Conservation (phyloP, 176 grass and related monocot genomes). For the Aegilops longissima region DNA sequence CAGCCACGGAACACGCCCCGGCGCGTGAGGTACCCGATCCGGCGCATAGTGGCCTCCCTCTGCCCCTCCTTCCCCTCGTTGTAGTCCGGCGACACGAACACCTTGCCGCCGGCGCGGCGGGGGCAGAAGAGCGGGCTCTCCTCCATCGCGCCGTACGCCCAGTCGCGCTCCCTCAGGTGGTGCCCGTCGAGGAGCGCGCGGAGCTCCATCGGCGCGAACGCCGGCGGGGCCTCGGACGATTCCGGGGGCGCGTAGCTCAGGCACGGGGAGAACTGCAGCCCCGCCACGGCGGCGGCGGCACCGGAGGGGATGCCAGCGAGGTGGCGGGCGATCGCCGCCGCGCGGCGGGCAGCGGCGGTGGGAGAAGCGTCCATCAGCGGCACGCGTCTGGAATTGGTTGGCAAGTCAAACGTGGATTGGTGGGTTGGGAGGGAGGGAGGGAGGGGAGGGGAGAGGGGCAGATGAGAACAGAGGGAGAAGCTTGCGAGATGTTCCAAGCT, state of each 20-base stretch:
- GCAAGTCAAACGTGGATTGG: neutral
- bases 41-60: conserved; percentile 64
- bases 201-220: conserved; percentile 45
- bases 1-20: conserved; percentile 69
- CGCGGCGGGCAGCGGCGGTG: conserved; percentile 19
- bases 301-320: neutral
- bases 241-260: conserved; percentile 60
- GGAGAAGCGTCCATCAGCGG: conserved; percentile 25
- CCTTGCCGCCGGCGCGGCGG: conserved; percentile 38
- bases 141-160: conserved; percentile 66
- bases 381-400: neutral
- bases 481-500: neutral
- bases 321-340: conserved; percentile 42
- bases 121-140: conserved; percentile 70
- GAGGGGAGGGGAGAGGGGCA: neutral
- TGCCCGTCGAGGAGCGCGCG: conserved; percentile 62
- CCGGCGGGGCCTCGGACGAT: conserved; percentile 33
- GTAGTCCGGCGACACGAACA: conserved; percentile 60
- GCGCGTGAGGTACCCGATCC: conserved; percentile 46
- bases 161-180: conserved; percentile 58
- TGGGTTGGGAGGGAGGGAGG: neutral
- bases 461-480: neutral
- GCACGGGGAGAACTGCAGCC: conserved; percentile 40
- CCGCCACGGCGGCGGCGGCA: neutral
- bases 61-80: conserved; percentile 73